Evolutionary conservation across 257 asterid species (phyloP).

Genomic region (Eustoma russellianum): DNA sequence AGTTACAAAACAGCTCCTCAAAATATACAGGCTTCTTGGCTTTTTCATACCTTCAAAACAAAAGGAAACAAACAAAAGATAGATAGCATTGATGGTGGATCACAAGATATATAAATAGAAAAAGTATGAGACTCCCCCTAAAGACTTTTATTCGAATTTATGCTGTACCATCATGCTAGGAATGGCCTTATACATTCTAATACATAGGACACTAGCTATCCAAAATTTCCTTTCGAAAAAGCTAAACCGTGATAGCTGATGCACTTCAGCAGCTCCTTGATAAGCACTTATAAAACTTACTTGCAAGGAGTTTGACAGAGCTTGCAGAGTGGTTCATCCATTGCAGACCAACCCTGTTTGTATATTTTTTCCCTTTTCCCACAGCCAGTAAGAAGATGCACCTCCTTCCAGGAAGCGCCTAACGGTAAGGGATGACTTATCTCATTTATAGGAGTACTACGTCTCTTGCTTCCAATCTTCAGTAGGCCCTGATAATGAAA

Average conservation of each 20-base stretch:
- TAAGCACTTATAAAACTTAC: slow-evolving; percentile 30
- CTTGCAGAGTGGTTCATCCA: slow-evolving; percentile 94
- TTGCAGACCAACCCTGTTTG: slow-evolving; percentile 77
- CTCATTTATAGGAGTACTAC: slow-evolving; percentile 59
- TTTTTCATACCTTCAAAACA: slow-evolving; percentile 51
- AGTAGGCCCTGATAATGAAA: slow-evolving; percentile 59
- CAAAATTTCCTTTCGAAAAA: too few relatives aligned
- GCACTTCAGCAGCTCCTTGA: slow-evolving; percentile 1
- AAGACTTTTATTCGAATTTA: too few relatives aligned
- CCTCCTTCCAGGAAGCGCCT: slow-evolving; percentile 62
- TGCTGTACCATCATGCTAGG: too few relatives aligned
- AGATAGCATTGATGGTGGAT: too few relatives aligned
- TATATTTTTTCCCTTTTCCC: slow-evolving; percentile 57
- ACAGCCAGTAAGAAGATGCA: slow-evolving; percentile 35
- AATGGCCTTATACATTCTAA: too few relatives aligned
- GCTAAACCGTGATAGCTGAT: not conserved
- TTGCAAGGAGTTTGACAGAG: slow-evolving; percentile 84
- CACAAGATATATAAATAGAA: too few relatives aligned
- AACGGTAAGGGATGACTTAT: slow-evolving; percentile 72
- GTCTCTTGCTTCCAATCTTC: slow-evolving; percentile 75
- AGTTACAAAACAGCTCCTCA: slow-evolving; percentile 85
- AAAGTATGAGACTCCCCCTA: too few relatives aligned
- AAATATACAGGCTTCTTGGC: slow-evolving; percentile 70
- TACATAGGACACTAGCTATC: too few relatives aligned
- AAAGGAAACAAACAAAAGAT: not conserved